Evolutionary conservation across 495 filamentous ascomycete genomes (phyloP).

Genomic region (Amphirosellinia nigrospora): DNA sequence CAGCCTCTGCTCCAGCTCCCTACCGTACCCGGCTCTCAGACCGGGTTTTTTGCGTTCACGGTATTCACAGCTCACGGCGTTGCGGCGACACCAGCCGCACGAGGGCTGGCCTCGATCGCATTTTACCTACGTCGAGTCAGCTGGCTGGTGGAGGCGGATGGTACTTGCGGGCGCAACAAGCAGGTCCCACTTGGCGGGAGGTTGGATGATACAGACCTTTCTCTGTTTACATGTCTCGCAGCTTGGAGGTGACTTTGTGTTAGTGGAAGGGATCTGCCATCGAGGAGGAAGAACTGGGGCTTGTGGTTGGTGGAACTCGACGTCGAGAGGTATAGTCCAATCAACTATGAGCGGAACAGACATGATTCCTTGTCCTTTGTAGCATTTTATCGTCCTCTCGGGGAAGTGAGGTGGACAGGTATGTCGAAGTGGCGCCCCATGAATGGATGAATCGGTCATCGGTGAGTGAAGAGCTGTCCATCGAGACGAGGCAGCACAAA

Average conservation of each 20-base stretch:
- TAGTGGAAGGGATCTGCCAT: conserved; percentile 27
- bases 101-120: conserved; percentile 82
- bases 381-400: background rate
- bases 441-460: too few relatives aligned
- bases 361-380: background rate
- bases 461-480: background rate
- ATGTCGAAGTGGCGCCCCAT: background rate
- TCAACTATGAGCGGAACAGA: conserved; percentile 2
- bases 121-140: conserved; percentile 62
- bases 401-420: background rate
- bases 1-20: conserved; percentile 84
- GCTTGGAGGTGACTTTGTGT: conserved; percentile 45
- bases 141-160: conserved; percentile 3
- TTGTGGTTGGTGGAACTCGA: conserved; percentile 13
- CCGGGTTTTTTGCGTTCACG: conserved; percentile 87
- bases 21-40: conserved; percentile 81
- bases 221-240: conserved; percentile 85
- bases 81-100: conserved; percentile 88
- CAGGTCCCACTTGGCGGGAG: background rate
- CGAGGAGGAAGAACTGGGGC: background rate
- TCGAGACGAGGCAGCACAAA: background rate
- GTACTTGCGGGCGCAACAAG: background rate
- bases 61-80: conserved; percentile 79
- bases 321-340: background rate
- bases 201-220: conserved; percentile 59